Base-by-base conservation (phyloP, 805 yeast species). In the Schwanniomyces pseudopolymorphus region DNA sequence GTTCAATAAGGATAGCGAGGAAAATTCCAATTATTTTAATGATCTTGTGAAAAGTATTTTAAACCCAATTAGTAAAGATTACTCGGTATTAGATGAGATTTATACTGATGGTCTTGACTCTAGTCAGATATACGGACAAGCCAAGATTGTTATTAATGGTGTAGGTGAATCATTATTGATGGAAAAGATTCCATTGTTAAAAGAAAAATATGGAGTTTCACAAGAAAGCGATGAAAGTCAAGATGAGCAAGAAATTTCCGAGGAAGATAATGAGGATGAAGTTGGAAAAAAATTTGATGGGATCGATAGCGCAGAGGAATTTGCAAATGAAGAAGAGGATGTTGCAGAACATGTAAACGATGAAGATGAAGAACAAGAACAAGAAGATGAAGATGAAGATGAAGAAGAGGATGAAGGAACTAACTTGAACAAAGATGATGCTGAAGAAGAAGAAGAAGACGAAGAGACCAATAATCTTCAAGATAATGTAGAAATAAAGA, bases 51-150 rank as follows among this genome's bases (percentile, higher is more conserved):
- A 83, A 59, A 46, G 55, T 36, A 70, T 78, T 6, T 67, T 85
- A 45, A 89, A 85, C 58, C 85, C 87, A 4, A 69, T 85, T 27
- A 75, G 82, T 20, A 63, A 65, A 39, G 68, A 70, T 45, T 65
- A 66, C 51, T 79, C 94, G 0, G 85, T 87, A 5, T 72, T 92
- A 17, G 96, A 90, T 64, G 90, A 88, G 60, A 76, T 92, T 17
- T 81, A 85, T 55, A 77, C 86, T 11, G 95, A 90, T 41, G 98
- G 97, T 0, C 72, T 92, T 45, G 96, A 88, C 63, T 84, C 96
- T 20, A 79, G 85, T 33, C 98, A 92, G 61, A 90, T 94, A 0
- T 92, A 92, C 89, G 96, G 92, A 46, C 98, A 92, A 66, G 84
- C 88, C 2, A 89, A 87, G 64, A 78, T 92, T 69, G 84, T 92